Conservation (phyloP, 768 basidiomycete species). For the Fomitopsis serialis region DNA sequence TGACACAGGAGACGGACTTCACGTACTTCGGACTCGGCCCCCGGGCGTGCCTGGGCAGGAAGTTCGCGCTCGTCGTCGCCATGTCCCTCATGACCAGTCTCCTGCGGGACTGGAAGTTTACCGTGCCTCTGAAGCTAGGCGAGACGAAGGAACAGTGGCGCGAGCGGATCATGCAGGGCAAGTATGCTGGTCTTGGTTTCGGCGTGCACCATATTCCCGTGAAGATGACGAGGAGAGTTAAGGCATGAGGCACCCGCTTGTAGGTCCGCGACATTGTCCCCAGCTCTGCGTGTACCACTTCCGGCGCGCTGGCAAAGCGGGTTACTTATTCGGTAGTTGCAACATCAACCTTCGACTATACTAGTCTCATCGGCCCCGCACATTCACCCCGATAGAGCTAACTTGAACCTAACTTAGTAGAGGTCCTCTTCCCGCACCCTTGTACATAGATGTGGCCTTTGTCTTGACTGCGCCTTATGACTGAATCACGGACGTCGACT, state of each 20-base stretch:
- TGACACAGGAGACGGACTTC: conserved; percentile 10
- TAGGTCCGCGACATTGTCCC: too few relatives aligned
- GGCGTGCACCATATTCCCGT: conserved; percentile 15
- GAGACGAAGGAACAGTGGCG: conserved; percentile 21
- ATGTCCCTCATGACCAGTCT: conserved; percentile 21
- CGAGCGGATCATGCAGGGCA: conserved; percentile 15
- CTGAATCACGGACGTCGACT: too few relatives aligned
- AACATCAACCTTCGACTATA: too few relatives aligned
- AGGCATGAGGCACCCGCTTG: neutral
- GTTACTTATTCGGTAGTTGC: too few relatives aligned
- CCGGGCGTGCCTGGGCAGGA: conserved; percentile 25
- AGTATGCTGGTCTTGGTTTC: conserved; percentile 14
- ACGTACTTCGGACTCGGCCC: conserved; percentile 23
- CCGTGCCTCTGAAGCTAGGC: conserved; percentile 13
- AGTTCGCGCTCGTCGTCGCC: conserved; percentile 24
- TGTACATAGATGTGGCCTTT: too few relatives aligned
- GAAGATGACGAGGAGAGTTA: conserved; percentile 5
- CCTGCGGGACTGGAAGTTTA: conserved; percentile 26
- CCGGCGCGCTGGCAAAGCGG: too few relatives aligned
- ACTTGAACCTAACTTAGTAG: too few relatives aligned
- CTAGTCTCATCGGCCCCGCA: too few relatives aligned
- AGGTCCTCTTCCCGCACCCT: too few relatives aligned
- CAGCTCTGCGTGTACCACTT: too few relatives aligned
- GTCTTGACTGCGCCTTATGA: too few relatives aligned
- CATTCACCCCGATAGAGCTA: too few relatives aligned